A percentile compares a stretch with the other conserved stretches of the same genome.
Conservation (phyloP, 139 green algal genomes). For the Mesostigma viride region DNA sequence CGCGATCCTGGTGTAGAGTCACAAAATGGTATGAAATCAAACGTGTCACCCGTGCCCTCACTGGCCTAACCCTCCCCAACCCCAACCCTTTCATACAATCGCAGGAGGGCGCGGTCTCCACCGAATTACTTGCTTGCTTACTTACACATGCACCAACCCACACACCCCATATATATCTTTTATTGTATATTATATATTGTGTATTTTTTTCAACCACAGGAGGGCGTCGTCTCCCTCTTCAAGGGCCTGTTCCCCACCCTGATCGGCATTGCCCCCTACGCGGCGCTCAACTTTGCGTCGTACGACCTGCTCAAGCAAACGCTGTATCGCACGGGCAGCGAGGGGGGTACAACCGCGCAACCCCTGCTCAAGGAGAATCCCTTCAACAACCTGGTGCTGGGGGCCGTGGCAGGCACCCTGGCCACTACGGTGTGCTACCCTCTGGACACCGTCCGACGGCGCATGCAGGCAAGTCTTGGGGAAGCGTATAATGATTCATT, state of each 20-base stretch:
- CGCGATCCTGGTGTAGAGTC: no score
- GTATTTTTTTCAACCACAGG: conserved; percentile 15
- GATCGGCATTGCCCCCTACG: conserved; percentile 79
- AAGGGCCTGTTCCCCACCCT: conserved; percentile 72
- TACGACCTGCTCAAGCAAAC: conserved; percentile 41
- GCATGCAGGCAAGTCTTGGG: conserved; percentile 73
- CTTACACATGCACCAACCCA: not conserved
- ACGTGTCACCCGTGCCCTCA: no score
- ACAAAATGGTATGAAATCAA: no score
- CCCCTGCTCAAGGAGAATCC: not conserved
- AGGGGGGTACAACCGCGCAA: not conserved
- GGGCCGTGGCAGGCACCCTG: conserved; percentile 54
- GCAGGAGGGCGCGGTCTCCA: no score
- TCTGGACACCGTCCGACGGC: conserved; percentile 75
- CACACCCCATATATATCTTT: not conserved
- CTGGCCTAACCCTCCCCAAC: no score
- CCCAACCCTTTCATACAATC: no score
- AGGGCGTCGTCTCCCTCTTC: conserved; percentile 61
- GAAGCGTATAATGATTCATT: no score
- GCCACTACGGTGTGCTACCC: conserved; percentile 74
- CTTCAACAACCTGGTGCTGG: conserved; percentile 57
- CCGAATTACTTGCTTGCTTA: no score
- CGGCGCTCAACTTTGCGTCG: conserved; percentile 77
- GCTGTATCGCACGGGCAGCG: not conserved
- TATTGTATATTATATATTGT: not conserved